Conservation (phyloP, 1,284 basidiomycete species). For the Malassezia yamatoensis region DNA sequence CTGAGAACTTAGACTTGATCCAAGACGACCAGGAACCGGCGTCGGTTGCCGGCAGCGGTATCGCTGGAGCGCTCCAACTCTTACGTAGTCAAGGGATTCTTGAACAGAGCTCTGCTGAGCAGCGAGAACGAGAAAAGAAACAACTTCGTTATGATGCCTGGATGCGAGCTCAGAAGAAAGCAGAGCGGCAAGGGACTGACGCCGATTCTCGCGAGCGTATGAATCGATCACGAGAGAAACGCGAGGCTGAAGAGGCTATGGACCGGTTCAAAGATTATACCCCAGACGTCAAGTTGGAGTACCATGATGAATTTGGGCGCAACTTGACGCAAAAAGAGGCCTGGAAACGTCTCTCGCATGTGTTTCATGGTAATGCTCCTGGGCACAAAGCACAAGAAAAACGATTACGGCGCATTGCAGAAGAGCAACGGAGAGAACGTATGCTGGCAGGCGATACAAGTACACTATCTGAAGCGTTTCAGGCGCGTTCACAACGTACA, state of each 20-base stretch:
- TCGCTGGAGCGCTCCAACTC: constrained; percentile 77
- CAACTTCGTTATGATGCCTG: constrained; percentile 80
- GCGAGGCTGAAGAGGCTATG: constrained; percentile 71
- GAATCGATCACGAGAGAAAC: constrained; percentile 78
- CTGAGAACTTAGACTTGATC: constrained; percentile 6
- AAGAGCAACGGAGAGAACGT: constrained; percentile 39
- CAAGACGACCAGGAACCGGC: constrained; percentile 30
- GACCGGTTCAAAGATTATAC: constrained; percentile 87
- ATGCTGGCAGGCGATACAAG: constrained; percentile 45
- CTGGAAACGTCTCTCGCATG: constrained; percentile 48
- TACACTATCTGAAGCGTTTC: constrained; percentile 41
- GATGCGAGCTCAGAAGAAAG: constrained; percentile 71
- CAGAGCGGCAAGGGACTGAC: constrained; percentile 66
- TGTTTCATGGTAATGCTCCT: constrained; percentile 45
- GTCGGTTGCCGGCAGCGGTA: constrained; percentile 50
- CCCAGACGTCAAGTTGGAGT: constrained; percentile 89
- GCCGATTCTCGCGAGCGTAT: constrained; percentile 62
- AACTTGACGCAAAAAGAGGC: constrained; percentile 74
- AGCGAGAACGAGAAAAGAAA: constrained; percentile 65
- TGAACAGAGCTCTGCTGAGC: constrained; percentile 59
- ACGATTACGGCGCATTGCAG: constrained; percentile 34
- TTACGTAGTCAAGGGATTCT: constrained; percentile 86
- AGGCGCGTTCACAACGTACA: constrained; percentile 33
- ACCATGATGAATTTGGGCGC: constrained; percentile 83
- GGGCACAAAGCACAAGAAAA: constrained; percentile 43